Percentiles rank a stretch among this genome's conserved stretches.
Conservation (phyloP, 345 rosid species). For the Linum lewisii region DNA sequence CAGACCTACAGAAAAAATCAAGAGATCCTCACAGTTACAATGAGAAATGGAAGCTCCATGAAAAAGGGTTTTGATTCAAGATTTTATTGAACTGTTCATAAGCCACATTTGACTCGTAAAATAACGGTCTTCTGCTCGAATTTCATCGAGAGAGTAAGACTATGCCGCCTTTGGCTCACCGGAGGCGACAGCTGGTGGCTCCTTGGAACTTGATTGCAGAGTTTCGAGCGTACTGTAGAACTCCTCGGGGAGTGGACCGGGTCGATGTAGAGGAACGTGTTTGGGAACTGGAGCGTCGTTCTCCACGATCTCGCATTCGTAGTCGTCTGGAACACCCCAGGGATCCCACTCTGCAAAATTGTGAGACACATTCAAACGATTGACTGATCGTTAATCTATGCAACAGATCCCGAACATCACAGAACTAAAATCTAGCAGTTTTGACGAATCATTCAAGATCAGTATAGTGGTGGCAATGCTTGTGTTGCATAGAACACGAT, state of each 20-base stretch:
- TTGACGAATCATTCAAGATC: too few relatives aligned
- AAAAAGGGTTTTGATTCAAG: conserved; percentile 7
- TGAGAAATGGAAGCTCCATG: background rate
- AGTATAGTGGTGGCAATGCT: too few relatives aligned
- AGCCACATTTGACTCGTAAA: conserved; percentile 16
- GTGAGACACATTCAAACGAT: background rate
- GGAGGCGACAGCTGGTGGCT: conserved; percentile 39
- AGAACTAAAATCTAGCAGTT: too few relatives aligned
- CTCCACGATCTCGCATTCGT: conserved; percentile 84
- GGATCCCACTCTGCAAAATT: conserved; percentile 93
- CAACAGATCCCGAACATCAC: too few relatives aligned
- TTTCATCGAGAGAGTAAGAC: conserved; percentile 9
- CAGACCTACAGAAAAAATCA: background rate
- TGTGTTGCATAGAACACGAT: too few relatives aligned
- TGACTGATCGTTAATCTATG: background rate
- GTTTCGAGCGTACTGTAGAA: conserved; percentile 74
- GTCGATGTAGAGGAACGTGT: conserved; percentile 89
- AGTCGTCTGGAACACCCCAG: conserved; percentile 95
- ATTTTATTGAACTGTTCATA: background rate
- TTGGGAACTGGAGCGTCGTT: conserved; percentile 84
- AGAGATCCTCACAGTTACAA: background rate
- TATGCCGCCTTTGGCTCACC: conserved; percentile 38
- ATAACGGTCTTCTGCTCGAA: conserved; percentile 9
- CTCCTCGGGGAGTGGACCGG: conserved; percentile 89
- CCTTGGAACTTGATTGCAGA: conserved; percentile 19